These are phyloP conservation scores for Eutrema salsugineum DNA, from an alignment of 441 rosid species.

Conservation along the genomic window DNA sequence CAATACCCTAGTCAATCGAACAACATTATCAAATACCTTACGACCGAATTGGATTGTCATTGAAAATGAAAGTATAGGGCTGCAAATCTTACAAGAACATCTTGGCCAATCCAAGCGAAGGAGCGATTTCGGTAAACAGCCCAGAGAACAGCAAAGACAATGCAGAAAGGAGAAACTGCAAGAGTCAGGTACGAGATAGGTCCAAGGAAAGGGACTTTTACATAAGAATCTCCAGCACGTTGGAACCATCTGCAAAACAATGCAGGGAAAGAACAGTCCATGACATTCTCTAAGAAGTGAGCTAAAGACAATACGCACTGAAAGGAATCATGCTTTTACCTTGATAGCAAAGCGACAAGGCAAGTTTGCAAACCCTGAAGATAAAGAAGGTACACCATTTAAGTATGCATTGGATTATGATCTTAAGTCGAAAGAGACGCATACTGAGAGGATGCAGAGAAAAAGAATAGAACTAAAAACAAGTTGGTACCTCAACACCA, in stretches of 20 bases:
- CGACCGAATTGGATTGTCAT: background rate
- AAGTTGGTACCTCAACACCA: constrained; percentile 77
- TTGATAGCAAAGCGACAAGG: constrained; percentile 79
- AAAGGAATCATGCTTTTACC: constrained; percentile 41
- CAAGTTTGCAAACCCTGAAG: constrained; percentile 98
- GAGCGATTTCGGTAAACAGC: constrained; percentile 56
- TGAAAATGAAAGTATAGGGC: background rate
- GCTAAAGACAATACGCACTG: background rate
- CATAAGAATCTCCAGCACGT: constrained; percentile 49
- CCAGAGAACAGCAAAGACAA: constrained; percentile 45
- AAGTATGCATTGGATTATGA: background rate
- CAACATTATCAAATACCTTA: constrained; percentile 3
- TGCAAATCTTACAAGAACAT: constrained; percentile 73
- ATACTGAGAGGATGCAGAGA: background rate
- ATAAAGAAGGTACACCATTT: constrained; percentile 21
- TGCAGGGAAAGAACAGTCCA: background rate
- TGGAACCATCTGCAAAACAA: constrained; percentile 58
- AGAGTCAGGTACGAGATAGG: constrained; percentile 65
- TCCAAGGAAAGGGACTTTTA: constrained; percentile 69
- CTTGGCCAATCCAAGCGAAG: constrained; percentile 98
- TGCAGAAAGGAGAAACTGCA: constrained; percentile 73
- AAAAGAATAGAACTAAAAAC: constrained; percentile 12
- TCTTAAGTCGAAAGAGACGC: background rate
- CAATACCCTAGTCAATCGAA: constrained; percentile 66
- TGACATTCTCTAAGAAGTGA: background rate